Evolutionary conservation across 441 rosid genomes (phyloP), one percentile per base, ranked within the genome.

Genomic region (Breynia disticha): DNA sequence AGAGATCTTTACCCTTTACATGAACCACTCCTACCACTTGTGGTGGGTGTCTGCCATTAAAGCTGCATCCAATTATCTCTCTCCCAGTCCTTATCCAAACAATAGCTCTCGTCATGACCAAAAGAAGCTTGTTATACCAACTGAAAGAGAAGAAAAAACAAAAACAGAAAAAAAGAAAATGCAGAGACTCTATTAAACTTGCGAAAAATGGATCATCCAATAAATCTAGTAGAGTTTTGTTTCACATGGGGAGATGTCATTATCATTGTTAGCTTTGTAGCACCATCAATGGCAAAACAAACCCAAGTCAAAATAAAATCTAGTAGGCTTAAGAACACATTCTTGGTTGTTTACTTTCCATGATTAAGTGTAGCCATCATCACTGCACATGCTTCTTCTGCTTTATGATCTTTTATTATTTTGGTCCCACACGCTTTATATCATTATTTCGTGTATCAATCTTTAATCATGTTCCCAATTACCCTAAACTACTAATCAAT

Each of bases 11-110:
- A 57, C 48, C 44, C 38, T 63, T 70, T 61, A 19, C 52, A 50
- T 57, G 71, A 60, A 65, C 65, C 74, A 66, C 54, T 68, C 65
- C 67, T 50, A 72, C 75, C 75, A 61, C 53, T 54, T 65, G 55
- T 53, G 66, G 65, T 41, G 56, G 55, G 28, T 81, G 78, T 65
- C 74, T 61, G 67, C 81, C 82, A 69, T 64, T 71, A 60, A 64
- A 56, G 50, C 20, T 32, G 60, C 68, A 64, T 53, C 56, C 54
- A 50, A 62, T 55, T 63, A 52, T 55, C 54, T 62, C 54, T 65
- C 59, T 46, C 61, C n/a, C n/a, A n/a, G n/a, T n/a, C n/a, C n/a
- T n/a, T n/a, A n/a, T n/a, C n/a, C n/a, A n/a, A n/a, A n/a, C n/a
- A n/a, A n/a, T n/a, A n/a, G n/a, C n/a, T n/a, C n/a, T n/a, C 14